phyloP scores from a whole-genome alignment of 208 protist genomes.

The Jaenimonas drosophilae region DNA sequence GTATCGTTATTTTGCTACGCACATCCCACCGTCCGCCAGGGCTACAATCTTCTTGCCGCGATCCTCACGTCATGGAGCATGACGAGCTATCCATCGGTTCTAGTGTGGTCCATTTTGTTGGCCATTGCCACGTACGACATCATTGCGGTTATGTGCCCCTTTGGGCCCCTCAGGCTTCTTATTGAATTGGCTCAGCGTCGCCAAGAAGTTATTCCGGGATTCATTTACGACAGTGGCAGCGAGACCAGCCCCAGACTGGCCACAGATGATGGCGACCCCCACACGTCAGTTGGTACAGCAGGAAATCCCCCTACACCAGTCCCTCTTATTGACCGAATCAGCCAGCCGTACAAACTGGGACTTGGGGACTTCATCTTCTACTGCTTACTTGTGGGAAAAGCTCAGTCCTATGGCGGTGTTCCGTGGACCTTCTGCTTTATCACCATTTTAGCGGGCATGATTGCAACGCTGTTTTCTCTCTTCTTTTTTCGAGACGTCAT shows the following conservation, averaged over 20 bases:
- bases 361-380: constrained; percentile 89
- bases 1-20: constrained; percentile 76
- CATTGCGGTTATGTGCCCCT: constrained; percentile 64
- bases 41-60: constrained; percentile 62
- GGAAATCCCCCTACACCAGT: background rate
- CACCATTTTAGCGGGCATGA: constrained; percentile 48
- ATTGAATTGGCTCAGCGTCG: constrained; percentile 44
- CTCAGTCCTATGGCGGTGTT: constrained; percentile 33
- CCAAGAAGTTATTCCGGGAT: constrained; percentile 68
- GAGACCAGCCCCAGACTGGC: constrained; percentile 1
- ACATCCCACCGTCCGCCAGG: constrained; percentile 60
- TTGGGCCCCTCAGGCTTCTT: constrained; percentile 67
- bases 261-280: background rate
- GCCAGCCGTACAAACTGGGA: constrained; percentile 62
- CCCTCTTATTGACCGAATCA: constrained; percentile 1
- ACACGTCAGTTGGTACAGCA: background rate
- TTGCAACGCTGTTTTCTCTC: constrained; percentile 44
- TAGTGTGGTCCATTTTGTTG: constrained; percentile 72
- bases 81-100: constrained; percentile 72
- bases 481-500: constrained; percentile 28
- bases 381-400: constrained; percentile 57
- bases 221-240: constrained; percentile 62
- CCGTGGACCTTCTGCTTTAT: constrained; percentile 47
- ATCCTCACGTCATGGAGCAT: constrained; percentile 64
- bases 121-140: constrained; percentile 79